Evolutionary conservation across 78 protist species (phyloP).

Genomic region (Dictyostelium capitatum): DNA sequence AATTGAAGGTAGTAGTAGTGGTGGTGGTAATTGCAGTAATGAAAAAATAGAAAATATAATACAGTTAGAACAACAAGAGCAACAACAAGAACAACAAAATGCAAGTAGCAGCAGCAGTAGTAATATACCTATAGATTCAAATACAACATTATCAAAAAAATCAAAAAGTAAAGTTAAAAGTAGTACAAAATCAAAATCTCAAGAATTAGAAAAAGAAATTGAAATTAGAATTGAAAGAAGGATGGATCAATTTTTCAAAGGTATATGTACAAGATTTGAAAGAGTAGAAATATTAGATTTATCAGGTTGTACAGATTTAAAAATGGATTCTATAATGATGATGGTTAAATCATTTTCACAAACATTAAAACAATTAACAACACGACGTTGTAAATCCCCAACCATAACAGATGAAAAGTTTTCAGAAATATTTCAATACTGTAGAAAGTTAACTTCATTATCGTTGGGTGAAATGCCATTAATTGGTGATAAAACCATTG

Average conservation of each 20-base stretch:
- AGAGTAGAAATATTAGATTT: conserved; percentile 62
- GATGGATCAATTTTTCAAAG: conserved; percentile 19
- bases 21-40: neutral
- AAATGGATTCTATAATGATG: conserved; percentile 9
- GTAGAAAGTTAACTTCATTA: conserved; percentile 23
- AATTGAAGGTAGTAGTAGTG: neutral
- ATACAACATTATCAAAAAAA: neutral
- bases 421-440: conserved; percentile 5
- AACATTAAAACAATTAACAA: conserved; percentile 35
- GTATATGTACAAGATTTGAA: neutral
- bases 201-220: conserved; percentile 20
- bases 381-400: conserved; percentile 42
- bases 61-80: neutral
- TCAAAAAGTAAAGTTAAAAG: neutral
- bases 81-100: neutral
- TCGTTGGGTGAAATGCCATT: conserved; percentile 55
- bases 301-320: conserved; percentile 62
- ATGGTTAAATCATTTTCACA: conserved; percentile 29
- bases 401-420: conserved; percentile 35
- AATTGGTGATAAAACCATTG: conserved; percentile 43
- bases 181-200: neutral
- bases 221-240: conserved; percentile 33
- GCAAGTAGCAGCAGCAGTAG: neutral
- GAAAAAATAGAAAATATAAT: neutral
- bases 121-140: neutral